Evolutionary conservation across 306 rosid species (phyloP).

Genomic region (Hippophae tibetana): DNA sequence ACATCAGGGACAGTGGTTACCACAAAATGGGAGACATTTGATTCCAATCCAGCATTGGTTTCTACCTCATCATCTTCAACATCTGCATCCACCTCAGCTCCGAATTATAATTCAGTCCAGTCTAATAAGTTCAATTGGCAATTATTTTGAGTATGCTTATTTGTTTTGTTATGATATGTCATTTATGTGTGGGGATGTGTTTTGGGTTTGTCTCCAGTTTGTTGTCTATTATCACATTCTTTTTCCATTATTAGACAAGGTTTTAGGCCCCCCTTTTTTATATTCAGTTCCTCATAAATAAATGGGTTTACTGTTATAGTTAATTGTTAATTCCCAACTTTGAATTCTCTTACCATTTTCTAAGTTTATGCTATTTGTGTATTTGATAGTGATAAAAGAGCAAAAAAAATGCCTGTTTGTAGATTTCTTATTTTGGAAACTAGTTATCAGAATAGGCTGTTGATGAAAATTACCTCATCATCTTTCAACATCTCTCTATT

Average conservation of each 20-base stretch:
- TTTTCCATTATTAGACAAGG: slow-evolving; percentile 69
- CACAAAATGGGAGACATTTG: slow-evolving; percentile 89
- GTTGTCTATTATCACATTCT: slow-evolving; percentile 32
- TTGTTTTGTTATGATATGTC: slow-evolving; percentile 1
- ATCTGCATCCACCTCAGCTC: slow-evolving; percentile 8
- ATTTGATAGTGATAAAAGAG: neutral
- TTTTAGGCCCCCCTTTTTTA: slow-evolving; percentile 28
- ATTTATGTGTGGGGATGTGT: slow-evolving; percentile 40
- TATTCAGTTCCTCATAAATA: slow-evolving; percentile 41
- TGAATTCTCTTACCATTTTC: slow-evolving; percentile 17
- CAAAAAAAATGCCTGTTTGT: slow-evolving; percentile 2
- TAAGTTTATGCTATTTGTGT: slow-evolving; percentile 26
- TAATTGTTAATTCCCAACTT: slow-evolving; percentile 25
- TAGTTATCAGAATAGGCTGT: slow-evolving; percentile 2
- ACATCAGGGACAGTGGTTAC: slow-evolving; percentile 64
- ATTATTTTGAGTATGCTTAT: slow-evolving; percentile 47
- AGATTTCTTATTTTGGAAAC: slow-evolving; percentile 2
- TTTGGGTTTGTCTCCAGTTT: slow-evolving; percentile 30
- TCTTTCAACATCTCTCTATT: too few species aligned
- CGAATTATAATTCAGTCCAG: slow-evolving; percentile 32
- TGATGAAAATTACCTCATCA: too few species aligned
- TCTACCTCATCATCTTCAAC: slow-evolving; percentile 22
- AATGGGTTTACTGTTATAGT: slow-evolving; percentile 45
- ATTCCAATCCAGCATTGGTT: slow-evolving; percentile 42
- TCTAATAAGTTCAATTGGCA: slow-evolving; percentile 80